Percentiles rank a stretch among this genome's conserved stretches.
These are phyloP conservation scores for Elongisporangium anandrum DNA, from an alignment of 352 stramenopile species.

Conservation along the genomic window DNA sequence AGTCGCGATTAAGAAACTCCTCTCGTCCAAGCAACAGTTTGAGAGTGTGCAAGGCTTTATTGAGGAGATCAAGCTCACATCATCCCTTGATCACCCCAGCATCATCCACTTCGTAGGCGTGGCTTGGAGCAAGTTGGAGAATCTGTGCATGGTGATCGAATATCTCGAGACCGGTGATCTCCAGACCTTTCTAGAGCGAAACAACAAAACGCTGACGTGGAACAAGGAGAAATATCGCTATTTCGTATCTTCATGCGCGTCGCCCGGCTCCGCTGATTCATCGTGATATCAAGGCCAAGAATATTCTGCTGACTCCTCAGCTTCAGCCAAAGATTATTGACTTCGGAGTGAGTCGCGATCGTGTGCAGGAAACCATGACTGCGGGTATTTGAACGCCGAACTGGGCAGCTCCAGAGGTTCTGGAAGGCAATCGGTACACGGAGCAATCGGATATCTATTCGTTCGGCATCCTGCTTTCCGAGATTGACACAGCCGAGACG, in stretches of 20 bases:
- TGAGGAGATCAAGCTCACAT: constrained; percentile 42
- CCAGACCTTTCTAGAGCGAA: constrained; percentile 27
- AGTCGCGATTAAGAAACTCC: constrained; percentile 45
- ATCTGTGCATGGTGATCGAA: constrained; percentile 46
- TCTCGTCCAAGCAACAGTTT: constrained; percentile 33
- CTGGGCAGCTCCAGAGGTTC: constrained; percentile 68
- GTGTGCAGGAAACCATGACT: constrained; percentile 20
- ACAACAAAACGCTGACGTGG: constrained; percentile 22
- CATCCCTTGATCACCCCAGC: constrained; percentile 37
- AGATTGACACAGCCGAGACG: constrained; percentile 15
- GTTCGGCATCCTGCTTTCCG: constrained; percentile 51
- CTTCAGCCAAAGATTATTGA: constrained; percentile 35
- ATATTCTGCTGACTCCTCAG: constrained; percentile 47
- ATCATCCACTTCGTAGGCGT: constrained; percentile 46
- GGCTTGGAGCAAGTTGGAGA: constrained; percentile 39
- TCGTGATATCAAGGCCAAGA: constrained; percentile 40
- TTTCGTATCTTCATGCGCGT: constrained; percentile 24
- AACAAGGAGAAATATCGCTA: constrained; percentile 24
- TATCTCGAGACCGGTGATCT: constrained; percentile 44
- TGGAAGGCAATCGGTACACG: constrained; percentile 45
- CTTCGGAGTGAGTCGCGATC: constrained; percentile 29
- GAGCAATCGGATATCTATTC: constrained; percentile 74
- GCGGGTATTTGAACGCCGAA: constrained; percentile 45
- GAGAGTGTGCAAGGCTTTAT: constrained; percentile 36
- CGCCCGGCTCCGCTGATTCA: constrained; percentile 21